Percentiles rank a stretch among this genome's conserved stretches.
These are phyloP conservation scores for Neohortaea acidophila DNA, from an alignment of 495 filamentous ascomycete genomes.

Conservation along the genomic window DNA sequence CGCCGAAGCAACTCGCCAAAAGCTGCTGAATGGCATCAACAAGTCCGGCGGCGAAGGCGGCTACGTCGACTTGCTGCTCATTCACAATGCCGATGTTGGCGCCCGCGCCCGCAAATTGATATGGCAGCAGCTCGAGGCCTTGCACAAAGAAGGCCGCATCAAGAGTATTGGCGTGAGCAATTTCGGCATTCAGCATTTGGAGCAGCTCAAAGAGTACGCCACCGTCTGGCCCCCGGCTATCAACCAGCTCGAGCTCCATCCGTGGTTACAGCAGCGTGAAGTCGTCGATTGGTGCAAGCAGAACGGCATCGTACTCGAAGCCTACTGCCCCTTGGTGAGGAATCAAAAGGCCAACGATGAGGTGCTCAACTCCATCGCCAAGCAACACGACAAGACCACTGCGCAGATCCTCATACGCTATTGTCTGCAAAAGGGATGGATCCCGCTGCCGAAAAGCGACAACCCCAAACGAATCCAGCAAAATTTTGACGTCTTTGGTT, in stretches of 20 bases:
- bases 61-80: slow-evolving; percentile 57
- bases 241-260: slow-evolving; percentile 60
- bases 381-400: slow-evolving; percentile 34
- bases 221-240: slow-evolving; percentile 50
- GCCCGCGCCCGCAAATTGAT: slow-evolving; percentile 38
- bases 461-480: slow-evolving; percentile 29
- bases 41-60: slow-evolving; percentile 44
- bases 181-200: slow-evolving; percentile 45
- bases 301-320: slow-evolving; percentile 46
- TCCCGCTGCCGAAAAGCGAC: slow-evolving; percentile 40
- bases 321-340: slow-evolving; percentile 51
- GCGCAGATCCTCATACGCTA: slow-evolving; percentile 31
- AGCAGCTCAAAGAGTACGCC: slow-evolving; percentile 47
- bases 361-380: slow-evolving; percentile 36
- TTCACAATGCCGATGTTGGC: slow-evolving; percentile 46
- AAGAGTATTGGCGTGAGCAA: slow-evolving; percentile 58
- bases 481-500: slow-evolving; percentile 36
- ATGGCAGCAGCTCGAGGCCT: slow-evolving; percentile 51
- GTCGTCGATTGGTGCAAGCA: slow-evolving; percentile 45
- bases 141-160: slow-evolving; percentile 41
- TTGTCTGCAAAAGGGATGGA: slow-evolving; percentile 33
- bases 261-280: slow-evolving; percentile 49
- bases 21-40: slow-evolving; percentile 43
- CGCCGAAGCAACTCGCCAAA: slow-evolving; percentile 42
- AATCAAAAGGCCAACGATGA: slow-evolving; percentile 44